Base-by-base conservation (phyloP, 2,329 filamentous ascomycete genomes). In the Teratosphaeria destructans region DNA sequence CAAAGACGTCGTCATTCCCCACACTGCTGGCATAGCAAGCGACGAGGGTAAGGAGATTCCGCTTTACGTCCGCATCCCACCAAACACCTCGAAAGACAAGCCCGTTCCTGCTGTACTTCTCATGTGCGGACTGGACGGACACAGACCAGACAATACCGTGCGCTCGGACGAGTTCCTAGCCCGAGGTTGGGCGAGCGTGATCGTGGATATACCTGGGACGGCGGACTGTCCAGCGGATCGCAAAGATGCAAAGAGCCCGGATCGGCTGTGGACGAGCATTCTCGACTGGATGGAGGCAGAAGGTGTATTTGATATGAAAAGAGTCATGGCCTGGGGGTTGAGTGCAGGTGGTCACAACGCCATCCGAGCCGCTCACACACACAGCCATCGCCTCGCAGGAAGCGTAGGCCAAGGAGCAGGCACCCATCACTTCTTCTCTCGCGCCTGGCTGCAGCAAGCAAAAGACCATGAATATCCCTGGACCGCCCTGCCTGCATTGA, bases 311-410 rank as follows among this genome's bases (percentile, higher is more conserved):
- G 80, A 88, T 68, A 81, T 81, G 77, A 65, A 67, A 1, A 78
- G 77, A 37, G 73, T 89, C 7, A 72, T 85, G 61, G 81, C 79
- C 54, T 88, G 85, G 85, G 86, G 85, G 0, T 73, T 88, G 37
- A 85, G 82, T 63, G 78, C 81, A 0, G 86, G 86, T 34, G 85
- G 85, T 0, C 88, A 87, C 76, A 87, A 88, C 72, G 85, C 85
- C 23, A 67, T 71, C 52, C 80, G 85, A 19, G 78, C 83, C n/a
- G 85, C 85, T 53, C 84, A 87, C 70, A 88, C 85, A n/a, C 86
- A 88, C 69, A 73, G 75, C 19, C 69, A 76, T 0, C 71, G 74
- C 10, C 72, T 89, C 23, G 71, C 73, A 0, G 86, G 85, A 0
- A 72, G 73, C 26, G 77, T 88, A 23, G 85, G 83, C 1, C 84